Base-by-base conservation (phyloP, 2,329 filamentous ascomycete species). In the Gaeumannomyces sp. region DNA sequence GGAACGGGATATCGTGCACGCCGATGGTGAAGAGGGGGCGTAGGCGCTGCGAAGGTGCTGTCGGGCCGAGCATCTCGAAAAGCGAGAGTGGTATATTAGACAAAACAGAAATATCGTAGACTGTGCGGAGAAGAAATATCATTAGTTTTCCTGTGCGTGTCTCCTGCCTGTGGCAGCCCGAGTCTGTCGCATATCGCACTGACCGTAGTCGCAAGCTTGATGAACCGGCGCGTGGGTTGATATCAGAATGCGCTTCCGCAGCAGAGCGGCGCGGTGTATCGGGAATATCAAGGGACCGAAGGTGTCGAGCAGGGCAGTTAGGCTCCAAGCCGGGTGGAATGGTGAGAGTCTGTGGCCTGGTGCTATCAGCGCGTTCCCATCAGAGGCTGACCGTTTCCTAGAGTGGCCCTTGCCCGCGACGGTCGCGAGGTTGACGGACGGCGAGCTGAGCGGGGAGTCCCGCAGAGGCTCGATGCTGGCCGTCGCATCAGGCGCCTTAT, bases 201-300 rank as follows among this genome's bases (percentile, higher is more conserved):
- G 81, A 97, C 93, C 93, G 81, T 93, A 96, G 76, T 97, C 92
- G 79, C 94, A 98, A 64, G 87, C 85, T 71, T 87, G 81, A 73
- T 93, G 89, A 28, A 99, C 92, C 0, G 95, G 95, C 14, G 93
- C 89, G 74, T 93, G 88, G 25, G 90, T 89, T 31, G 95, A 89
- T 67, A 99, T 89, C 63, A 99, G 77, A 65, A 99, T 94, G 65
- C 95, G 86, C 77, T 95, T 94, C 65, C 94, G 86, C 67, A 97
- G 78, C 62, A 99, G 78, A 10, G 93, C 92, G 59, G 93, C 92
- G 70, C 95, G 87, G 71, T 97, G 90, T 67, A 99, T 85, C 14
- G 95, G 92, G 73, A 97, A 99, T 62, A 98, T 86, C 65, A 99
- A 81, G 1, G 95, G 95, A 0, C 95, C 95, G 73, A 98, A 96